Conservation (phyloP, 345 rosid species). For the Aurinia saxatilis region DNA sequence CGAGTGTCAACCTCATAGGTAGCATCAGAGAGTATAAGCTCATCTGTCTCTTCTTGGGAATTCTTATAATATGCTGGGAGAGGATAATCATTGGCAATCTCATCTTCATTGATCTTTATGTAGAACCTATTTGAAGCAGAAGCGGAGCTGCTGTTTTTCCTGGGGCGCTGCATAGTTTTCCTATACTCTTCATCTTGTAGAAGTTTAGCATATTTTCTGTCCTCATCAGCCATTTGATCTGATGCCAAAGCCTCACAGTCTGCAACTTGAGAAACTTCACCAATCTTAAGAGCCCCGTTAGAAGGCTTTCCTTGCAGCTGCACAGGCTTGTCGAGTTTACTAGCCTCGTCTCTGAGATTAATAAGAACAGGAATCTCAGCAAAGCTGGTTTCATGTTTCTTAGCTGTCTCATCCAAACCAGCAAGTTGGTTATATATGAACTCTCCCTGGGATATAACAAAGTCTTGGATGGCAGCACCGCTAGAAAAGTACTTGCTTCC, state of each 20-base stretch:
- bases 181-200: conserved; percentile 76
- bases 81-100: conserved; percentile 83
- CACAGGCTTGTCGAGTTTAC: conserved; percentile 24
- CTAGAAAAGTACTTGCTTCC: conserved; percentile 41
- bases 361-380: conserved; percentile 45
- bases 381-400: conserved; percentile 33
- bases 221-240: conserved; percentile 37
- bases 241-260: conserved; percentile 1
- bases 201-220: conserved; percentile 54
- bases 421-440: conserved; percentile 57
- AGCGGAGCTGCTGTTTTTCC: conserved; percentile 17
- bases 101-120: conserved; percentile 80
- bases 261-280: not conserved
- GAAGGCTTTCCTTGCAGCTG: conserved; percentile 17
- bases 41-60: conserved; percentile 59
- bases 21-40: conserved; percentile 42
- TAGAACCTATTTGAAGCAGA: conserved; percentile 8
- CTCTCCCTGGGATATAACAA: conserved; percentile 57
- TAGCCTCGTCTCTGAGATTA: conserved; percentile 45
- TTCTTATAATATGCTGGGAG: conserved; percentile 65
- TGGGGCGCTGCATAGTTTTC: conserved; percentile 43
- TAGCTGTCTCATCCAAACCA: conserved; percentile 57
- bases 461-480: conserved; percentile 41
- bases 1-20: too few species aligned
- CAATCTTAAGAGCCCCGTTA: conserved; percentile 36